phyloP scores from a whole-genome alignment of 805 yeast species.

The Saccharomycopsis synnaedendra region DNA sequence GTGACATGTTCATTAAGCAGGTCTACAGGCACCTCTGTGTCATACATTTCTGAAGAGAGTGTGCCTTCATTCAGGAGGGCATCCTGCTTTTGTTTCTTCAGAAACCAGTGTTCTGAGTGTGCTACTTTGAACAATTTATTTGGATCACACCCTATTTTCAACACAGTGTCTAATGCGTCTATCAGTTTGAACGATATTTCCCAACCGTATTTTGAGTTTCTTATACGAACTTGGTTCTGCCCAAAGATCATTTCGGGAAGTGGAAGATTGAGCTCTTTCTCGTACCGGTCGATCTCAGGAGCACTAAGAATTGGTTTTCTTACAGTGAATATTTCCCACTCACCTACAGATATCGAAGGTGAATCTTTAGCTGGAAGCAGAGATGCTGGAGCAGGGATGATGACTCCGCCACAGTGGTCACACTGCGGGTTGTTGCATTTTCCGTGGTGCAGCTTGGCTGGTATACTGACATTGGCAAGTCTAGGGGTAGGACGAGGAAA shows the following conservation, averaged over 20 bases:
- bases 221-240: conserved; percentile 51
- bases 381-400: conserved; percentile 69
- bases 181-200: conserved; percentile 58
- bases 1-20: conserved; percentile 29
- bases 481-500: background rate
- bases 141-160: conserved; percentile 29
- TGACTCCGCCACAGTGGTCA: conserved; percentile 55
- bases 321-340: conserved; percentile 67
- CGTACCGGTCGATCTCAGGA: conserved; percentile 59
- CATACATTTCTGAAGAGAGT: conserved; percentile 15
- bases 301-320: conserved; percentile 71
- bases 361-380: conserved; percentile 48
- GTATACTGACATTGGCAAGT: conserved; percentile 19
- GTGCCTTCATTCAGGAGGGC: conserved; percentile 19
- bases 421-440: conserved; percentile 36
- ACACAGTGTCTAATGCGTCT: conserved; percentile 57
- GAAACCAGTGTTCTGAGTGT: conserved; percentile 77
- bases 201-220: conserved; percentile 30
- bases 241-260: conserved; percentile 98
- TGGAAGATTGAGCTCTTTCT: conserved; percentile 59
- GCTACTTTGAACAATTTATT: conserved; percentile 55
- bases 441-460: conserved; percentile 30
- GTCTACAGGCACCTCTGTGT: conserved; percentile 20
- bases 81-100: conserved; percentile 24
- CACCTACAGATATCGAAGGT: conserved; percentile 58